Base-by-base conservation (phyloP, 2,329 filamentous ascomycete species). In the Diplodia mutila region DNA sequence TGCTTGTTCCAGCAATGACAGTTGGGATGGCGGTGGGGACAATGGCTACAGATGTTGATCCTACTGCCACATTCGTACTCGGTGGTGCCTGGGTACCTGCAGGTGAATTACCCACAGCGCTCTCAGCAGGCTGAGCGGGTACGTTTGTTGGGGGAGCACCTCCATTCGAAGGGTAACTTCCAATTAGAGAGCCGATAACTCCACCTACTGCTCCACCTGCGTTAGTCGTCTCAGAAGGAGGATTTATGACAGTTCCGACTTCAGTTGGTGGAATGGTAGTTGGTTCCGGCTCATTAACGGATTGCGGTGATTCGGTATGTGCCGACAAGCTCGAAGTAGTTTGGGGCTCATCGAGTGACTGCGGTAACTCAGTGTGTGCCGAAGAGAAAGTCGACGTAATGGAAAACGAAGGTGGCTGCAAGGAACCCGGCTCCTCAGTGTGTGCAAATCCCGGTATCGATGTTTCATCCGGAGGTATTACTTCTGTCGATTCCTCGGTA, bases 131-230 rank as follows among this genome's bases (percentile, higher is more conserved):
- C 12, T 49, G 32, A 1, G 39, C 39, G 6, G 57, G 57, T 12
- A 49, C 39, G 7, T 48, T 61, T 18, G 46, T 64, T 37, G 61
- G 46, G 3, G n/a, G 61, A 12, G 61, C 8, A 4, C 61, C 61
- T 21, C 61, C 42, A 11, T 21, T 32, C 3, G 57, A 61, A 9
- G 49, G 16, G n/a, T 61, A 61, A 25, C 57, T 61, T n/a, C 29
- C 39, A 16, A 61, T 32, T 8, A 61, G 39, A 49, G 57, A 61
- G 16, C 57, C 57, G 25, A 61, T 61, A 18, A 61, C 57, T 32
- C 57, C 57, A 48, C 57, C 57, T 29, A 61, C n/a, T n/a, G 25
- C 39, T 6, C 57, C 57, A 32, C 39, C 57, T 49, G 16, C 23
- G 4, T 25, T 21, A 32, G 57, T 61, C 1, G 57, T 61, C 16